These are phyloP conservation scores for Herpetomonas samuelpessoai DNA, from an alignment of 208 protist species.

Conservation along the genomic window DNA sequence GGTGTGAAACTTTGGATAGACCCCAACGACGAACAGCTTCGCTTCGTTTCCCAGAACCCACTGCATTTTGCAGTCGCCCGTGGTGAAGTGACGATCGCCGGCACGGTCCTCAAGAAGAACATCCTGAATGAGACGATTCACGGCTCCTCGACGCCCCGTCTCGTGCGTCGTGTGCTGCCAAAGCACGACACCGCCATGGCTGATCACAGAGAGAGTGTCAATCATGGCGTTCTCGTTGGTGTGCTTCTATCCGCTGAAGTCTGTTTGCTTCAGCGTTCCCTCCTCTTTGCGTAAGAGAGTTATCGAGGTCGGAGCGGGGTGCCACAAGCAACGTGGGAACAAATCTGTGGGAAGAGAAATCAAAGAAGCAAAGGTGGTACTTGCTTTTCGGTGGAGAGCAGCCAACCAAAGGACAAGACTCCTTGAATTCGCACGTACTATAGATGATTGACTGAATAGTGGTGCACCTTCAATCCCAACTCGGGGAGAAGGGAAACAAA, in stretches of 20 bases:
- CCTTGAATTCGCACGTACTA: too few relatives aligned
- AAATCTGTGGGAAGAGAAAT: too few relatives aligned
- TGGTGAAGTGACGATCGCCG: conserved; percentile 56
- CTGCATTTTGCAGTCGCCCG: conserved; percentile 86
- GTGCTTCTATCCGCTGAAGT: background rate
- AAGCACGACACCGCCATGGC: conserved; percentile 93
- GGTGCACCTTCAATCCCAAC: too few relatives aligned
- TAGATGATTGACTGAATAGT: too few relatives aligned
- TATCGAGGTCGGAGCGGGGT: too few relatives aligned
- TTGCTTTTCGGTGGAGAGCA: too few relatives aligned
- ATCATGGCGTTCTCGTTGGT: conserved; percentile 72
- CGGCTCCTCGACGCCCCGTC: conserved; percentile 63
- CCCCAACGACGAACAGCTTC: conserved; percentile 91
- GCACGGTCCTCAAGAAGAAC: conserved; percentile 93
- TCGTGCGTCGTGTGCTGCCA: conserved; percentile 73
- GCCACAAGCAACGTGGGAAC: too few relatives aligned
- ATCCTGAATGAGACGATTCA: conserved; percentile 92
- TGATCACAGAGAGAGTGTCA: conserved; percentile 93
- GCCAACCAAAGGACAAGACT: too few relatives aligned
- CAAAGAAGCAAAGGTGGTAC: too few relatives aligned
- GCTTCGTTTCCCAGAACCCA: conserved; percentile 93
- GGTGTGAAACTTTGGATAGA: conserved; percentile 91
- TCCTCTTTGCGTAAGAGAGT: too few relatives aligned
- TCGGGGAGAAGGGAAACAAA: too few relatives aligned
- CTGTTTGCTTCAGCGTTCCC: background rate